A percentile compares a stretch with the other conserved stretches of the same genome.
Evolutionary conservation across 140 eudicot genomes (phyloP).

Genomic region (Ambrosia hybrid): DNA sequence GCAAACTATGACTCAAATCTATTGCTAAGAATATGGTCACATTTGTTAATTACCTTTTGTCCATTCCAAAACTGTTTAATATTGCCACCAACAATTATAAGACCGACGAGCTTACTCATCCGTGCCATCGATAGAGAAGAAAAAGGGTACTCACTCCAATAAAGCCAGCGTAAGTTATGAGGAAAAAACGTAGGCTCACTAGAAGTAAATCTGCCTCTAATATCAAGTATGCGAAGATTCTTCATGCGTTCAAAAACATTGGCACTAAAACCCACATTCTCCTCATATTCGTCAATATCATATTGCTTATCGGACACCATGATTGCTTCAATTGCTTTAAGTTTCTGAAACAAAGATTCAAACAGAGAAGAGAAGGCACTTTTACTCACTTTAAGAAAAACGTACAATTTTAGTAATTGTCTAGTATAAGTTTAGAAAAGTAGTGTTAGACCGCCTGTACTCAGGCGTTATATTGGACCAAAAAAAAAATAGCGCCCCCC

Average conservation of each 20-base stretch:
- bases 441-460: no score
- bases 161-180: background rate
- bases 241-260: background rate
- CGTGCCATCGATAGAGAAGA: background rate
- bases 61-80: no score
- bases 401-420: background rate
- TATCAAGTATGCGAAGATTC: slow-evolving; percentile 6
- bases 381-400: background rate
- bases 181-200: background rate
- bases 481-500: no score
- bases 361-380: background rate
- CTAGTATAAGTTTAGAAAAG: no score
- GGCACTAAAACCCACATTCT: background rate
- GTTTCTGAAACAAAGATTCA: background rate
- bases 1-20: background rate
- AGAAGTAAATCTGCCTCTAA: background rate
- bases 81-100: background rate
- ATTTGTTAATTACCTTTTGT: no score
- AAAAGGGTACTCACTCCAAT: slow-evolving; percentile 5
- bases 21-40: background rate
- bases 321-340: background rate
- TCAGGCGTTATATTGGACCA: no score
- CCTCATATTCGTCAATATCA: background rate
- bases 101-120: background rate
- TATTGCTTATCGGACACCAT: background rate